These are phyloP conservation scores for Fusarium goolgardi DNA, from an alignment of 2,329 filamentous ascomycete genomes.

Conservation along the genomic window DNA sequence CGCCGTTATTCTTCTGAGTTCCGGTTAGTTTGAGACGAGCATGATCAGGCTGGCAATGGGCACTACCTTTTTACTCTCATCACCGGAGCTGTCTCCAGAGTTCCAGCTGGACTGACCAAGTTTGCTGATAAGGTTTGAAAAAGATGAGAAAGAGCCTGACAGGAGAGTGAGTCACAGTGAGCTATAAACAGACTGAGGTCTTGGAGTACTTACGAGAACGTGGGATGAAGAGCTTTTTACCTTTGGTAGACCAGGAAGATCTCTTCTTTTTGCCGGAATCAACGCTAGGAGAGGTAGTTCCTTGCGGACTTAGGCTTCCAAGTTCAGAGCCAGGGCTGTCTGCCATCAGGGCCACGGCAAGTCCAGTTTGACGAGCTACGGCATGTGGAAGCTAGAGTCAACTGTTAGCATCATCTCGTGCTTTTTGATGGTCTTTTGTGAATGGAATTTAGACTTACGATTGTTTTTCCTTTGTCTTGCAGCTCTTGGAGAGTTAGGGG, in stretches of 20 bases:
- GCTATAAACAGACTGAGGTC: not conserved
- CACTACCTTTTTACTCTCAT: constrained; percentile 4
- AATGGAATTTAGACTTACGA: not conserved
- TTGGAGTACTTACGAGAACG: constrained; percentile 8
- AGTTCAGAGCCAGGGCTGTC: not conserved
- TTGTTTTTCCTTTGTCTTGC: not conserved
- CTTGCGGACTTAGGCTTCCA: constrained; percentile 5
- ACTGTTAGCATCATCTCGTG: not conserved
- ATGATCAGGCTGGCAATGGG: no score
- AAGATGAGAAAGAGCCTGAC: constrained; percentile 16
- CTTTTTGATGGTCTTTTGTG: rapidly evolving
- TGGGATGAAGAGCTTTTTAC: not conserved
- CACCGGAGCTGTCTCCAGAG: not conserved
- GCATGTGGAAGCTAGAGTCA: not conserved
- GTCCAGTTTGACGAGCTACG: not conserved
- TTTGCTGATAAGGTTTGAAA: constrained; percentile 2
- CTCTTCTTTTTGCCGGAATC: not conserved
- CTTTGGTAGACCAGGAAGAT: not conserved
- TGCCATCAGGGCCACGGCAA: not conserved
- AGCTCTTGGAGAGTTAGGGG: not conserved
- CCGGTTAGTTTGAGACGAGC: not conserved
- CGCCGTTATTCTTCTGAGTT: not conserved
- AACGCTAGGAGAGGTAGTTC: not conserved
- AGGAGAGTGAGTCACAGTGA: not conserved
- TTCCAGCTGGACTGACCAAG: not conserved